Evolutionary conservation across 192 early-diverging fungal species (phyloP), one percentile per base, ranked within the genome.

Genomic region (Umbelopsis ramanniana): DNA sequence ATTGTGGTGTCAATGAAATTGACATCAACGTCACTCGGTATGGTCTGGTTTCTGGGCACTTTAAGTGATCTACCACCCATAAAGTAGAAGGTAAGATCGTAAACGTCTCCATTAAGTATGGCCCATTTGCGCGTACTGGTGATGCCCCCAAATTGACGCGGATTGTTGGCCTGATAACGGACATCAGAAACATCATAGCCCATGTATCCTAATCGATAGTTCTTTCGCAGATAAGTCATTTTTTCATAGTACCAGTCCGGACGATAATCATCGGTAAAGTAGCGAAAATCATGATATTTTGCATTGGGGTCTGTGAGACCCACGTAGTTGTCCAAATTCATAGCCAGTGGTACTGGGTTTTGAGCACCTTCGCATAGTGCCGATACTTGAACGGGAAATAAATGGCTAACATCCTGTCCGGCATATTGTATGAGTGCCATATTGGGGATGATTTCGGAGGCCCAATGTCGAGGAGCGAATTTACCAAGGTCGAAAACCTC

Each of bases 401-500:
- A 68, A 45, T 72, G 74, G 3, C 89, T 88, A 66, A 86, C 82
- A 79, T 94, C 92, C 17, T 68, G 50, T 52, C 92, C 92, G 33
- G 88, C 82, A 69, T 79, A 79, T 26, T 79, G 73, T 46, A 66
- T 69, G 1, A 79, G 46, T 17, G 74, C 52, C 29, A 48, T 54
- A 37, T 72, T 69, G 17, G 78, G 75, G 22, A 88, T 82, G 17
- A 88, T 76, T 52, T 73, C 79, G 47, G 83, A 73, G 21, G 85
- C 84, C 78, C 78, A 79, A 74, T 88, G 87, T 33, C 83, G 83
- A 50, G 80, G 75, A 40, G 82, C 83, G 54, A 92, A 88, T 66
- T 88, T 83, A 46, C 87, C 89, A 53, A 96, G 77, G 60, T 93
- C 88, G 82, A 94, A 96, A 43, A 96, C 87, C 76, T 92, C 89